A percentile compares a stretch with the other conserved stretches of the same genome.
These are phyloP conservation scores for Rosa persica DNA, from an alignment of 306 rosid genomes.

Conservation along the genomic window DNA sequence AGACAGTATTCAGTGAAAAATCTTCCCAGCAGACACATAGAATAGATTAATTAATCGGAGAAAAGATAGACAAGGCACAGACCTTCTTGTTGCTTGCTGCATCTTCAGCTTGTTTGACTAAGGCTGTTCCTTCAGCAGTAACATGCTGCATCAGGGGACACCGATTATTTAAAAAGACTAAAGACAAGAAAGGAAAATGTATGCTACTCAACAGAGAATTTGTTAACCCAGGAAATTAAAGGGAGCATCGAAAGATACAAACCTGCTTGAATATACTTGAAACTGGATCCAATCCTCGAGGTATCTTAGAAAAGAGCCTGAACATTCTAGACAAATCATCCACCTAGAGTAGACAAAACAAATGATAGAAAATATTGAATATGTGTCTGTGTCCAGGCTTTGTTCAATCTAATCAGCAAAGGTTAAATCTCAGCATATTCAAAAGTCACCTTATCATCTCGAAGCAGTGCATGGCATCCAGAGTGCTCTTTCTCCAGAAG, in stretches of 20 bases:
- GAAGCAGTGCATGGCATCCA: constrained; percentile 55
- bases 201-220: background rate
- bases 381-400: background rate
- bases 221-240: constrained; percentile 15
- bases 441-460: constrained; percentile 51
- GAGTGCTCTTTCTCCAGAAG: constrained; percentile 61
- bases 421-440: background rate
- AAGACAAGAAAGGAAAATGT: constrained; percentile 10
- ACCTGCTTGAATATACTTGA: constrained; percentile 90
- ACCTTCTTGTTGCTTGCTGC: constrained; percentile 95
- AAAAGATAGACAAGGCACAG: constrained; percentile 21
- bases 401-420: constrained; percentile 13
- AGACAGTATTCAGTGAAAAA: background rate
- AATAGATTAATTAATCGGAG: background rate
- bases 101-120: constrained; percentile 96
- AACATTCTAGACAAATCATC: constrained; percentile 95
- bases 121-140: constrained; percentile 86
- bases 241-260: constrained; percentile 17
- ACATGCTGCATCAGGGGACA: constrained; percentile 66
- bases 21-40: background rate
- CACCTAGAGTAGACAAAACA: constrained; percentile 43
- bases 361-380: constrained; percentile 15
- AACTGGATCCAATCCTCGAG: constrained; percentile 86
- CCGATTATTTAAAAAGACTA: constrained; percentile 5
- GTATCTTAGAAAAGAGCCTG: constrained; percentile 95